Conservation (phyloP, 164 flowering plant genomes). For the Amborella trichopoda region DNA sequence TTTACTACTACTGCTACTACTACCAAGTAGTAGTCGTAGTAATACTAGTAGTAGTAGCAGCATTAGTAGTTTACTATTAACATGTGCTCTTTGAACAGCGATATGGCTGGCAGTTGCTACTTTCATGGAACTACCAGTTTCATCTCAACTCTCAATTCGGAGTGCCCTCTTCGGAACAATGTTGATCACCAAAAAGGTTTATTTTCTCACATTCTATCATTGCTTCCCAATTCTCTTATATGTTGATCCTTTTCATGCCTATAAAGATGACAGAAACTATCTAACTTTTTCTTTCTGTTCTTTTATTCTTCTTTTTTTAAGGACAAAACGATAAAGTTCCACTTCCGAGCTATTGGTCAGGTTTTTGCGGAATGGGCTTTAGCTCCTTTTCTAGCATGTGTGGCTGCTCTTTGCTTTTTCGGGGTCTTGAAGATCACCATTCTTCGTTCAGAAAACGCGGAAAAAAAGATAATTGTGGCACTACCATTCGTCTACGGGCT, state of each 20-base stretch:
- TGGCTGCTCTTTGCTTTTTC: conserved; percentile 13
- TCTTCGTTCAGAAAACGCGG: conserved; percentile 16
- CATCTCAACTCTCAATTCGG: conserved; percentile 19
- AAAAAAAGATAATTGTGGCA: conserved; percentile 15
- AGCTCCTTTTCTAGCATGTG: conserved; percentile 12
- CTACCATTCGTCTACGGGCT: conserved; percentile 15
- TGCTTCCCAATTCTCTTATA: no score
- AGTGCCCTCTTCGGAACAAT: conserved; percentile 24
- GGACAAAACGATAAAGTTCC: no score
- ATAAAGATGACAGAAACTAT: no score
- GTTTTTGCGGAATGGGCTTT: conserved; percentile 21
- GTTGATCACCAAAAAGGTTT: conserved; percentile 12
- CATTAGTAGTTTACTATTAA: conserved; percentile 8
- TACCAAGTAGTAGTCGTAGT: no score
- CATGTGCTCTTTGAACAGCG: conserved; percentile 8
- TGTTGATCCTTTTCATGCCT: no score
- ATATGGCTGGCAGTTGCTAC: conserved; percentile 22
- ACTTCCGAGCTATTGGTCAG: no score
- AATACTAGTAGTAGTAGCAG: no score
- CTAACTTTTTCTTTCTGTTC: no score
- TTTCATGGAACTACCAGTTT: conserved; percentile 19
- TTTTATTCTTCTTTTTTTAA: no score
- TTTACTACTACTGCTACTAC: no score
- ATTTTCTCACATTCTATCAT: no score
- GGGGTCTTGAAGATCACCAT: conserved; percentile 6